These are phyloP conservation scores for Citrullus mucosospermus DNA, from an alignment of 306 rosid species.

Conservation along the genomic window DNA sequence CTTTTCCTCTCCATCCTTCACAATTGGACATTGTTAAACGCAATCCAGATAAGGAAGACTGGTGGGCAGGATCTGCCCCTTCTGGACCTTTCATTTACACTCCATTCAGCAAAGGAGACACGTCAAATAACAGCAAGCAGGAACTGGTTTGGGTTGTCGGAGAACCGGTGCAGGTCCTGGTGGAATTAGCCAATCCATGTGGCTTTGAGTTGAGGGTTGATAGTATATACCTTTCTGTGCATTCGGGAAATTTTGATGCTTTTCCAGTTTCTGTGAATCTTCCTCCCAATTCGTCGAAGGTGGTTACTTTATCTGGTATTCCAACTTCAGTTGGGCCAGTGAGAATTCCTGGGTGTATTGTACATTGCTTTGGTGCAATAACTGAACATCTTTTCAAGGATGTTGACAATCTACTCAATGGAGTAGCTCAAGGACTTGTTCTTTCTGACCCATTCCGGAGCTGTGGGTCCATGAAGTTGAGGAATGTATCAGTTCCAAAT, in stretches of 20 bases:
- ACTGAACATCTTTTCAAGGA: conserved; percentile 93
- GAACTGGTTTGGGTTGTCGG: conserved; percentile 85
- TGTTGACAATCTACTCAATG: conserved; percentile 93
- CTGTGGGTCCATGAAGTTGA: conserved; percentile 86
- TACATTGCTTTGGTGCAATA: conserved; percentile 93
- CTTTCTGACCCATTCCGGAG: conserved; percentile 95
- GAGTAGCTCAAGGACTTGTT: conserved; percentile 92
- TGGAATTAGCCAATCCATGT: conserved; percentile 93
- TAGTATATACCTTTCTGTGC: conserved; percentile 86
- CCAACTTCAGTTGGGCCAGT: conserved; percentile 78
- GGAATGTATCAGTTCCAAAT: conserved; percentile 63
- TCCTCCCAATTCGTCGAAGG: conserved; percentile 84
- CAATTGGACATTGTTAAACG: conserved; percentile 92
- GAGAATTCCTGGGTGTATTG: conserved; percentile 82
- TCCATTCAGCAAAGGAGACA: conserved; percentile 91
- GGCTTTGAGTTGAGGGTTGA: conserved; percentile 94
- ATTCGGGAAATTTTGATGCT: conserved; percentile 82
- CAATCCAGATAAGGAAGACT: conserved; percentile 76
- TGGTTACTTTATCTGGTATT: conserved; percentile 80
- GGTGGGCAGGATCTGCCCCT: conserved; percentile 95
- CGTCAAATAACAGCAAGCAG: conserved; percentile 55
- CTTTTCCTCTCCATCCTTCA: conserved; percentile 73
- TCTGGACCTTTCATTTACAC: conserved; percentile 96
- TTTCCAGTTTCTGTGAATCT: conserved; percentile 78
- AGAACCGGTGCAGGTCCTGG: conserved; percentile 87